A percentile compares a stretch with the other conserved stretches of the same genome.
phyloP scores from a whole-genome alignment of 352 stramenopile species.

The Aphanomyces cochlioides region DNA sequence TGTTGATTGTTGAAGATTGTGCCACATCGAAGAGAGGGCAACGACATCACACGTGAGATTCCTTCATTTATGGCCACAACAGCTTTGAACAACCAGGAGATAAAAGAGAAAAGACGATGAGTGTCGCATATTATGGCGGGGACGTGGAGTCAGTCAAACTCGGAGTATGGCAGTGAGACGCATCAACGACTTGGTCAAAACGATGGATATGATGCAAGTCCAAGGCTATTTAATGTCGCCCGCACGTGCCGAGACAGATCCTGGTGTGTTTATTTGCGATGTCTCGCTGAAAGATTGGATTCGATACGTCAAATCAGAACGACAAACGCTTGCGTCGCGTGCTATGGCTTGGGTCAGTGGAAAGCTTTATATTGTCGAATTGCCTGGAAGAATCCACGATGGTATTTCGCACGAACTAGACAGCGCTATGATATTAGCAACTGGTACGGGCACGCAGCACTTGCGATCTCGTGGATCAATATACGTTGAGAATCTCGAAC shows the following conservation, averaged over 20 bases:
- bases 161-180: background rate
- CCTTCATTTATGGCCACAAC: too few relatives aligned
- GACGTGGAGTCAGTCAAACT: background rate
- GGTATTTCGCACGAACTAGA: conserved; percentile 6
- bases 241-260: background rate
- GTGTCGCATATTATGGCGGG: conserved; percentile 2
- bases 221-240: background rate
- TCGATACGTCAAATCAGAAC: conserved; percentile 18
- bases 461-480: conserved; percentile 20
- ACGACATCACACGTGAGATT: too few relatives aligned
- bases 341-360: conserved; percentile 29
- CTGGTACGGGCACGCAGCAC: conserved; percentile 17
- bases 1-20: too few relatives aligned
- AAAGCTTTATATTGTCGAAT: conserved; percentile 32
- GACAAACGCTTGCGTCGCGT: conserved; percentile 27
- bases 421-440: conserved; percentile 14
- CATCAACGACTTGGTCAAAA: background rate
- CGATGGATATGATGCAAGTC: conserved; percentile 3
- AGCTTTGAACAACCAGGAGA: too few relatives aligned
- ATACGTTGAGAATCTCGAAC: conserved; percentile 25
- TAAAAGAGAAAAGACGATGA: background rate
- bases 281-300: conserved; percentile 25
- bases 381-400: conserved; percentile 14
- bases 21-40: too few relatives aligned
- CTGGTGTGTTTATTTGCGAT: conserved; percentile 15